Evolutionary conservation across 139 green algal genomes (phyloP).

Genomic region (Chlorella sp.): DNA sequence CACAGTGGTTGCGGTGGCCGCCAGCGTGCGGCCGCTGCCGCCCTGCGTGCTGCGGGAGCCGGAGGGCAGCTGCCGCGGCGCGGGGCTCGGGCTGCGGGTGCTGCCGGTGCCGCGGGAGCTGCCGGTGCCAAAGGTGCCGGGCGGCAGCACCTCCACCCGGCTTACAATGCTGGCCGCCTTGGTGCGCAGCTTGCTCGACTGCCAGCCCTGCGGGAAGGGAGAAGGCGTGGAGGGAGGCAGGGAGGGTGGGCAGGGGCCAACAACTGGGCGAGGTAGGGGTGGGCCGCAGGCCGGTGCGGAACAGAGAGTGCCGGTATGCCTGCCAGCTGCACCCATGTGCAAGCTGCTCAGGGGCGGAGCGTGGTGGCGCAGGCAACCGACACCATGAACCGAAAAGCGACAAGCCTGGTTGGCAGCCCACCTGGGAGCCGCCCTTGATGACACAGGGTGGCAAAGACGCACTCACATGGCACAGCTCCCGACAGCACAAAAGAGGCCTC

Average conservation of each 20-base stretch:
- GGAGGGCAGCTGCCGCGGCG: background rate
- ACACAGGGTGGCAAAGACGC: too few species aligned
- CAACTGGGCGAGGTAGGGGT: background rate
- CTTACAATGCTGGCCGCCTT: constrained; percentile 55
- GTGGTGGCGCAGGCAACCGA: too few species aligned
- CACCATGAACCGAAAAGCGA: too few species aligned
- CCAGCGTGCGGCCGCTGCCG: background rate
- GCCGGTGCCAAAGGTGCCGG: constrained; percentile 39
- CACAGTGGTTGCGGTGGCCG: background rate
- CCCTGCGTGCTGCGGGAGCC: background rate
- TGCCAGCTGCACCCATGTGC: too few species aligned
- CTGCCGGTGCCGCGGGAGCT: background rate
- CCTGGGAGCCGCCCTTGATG: constrained; percentile 70
- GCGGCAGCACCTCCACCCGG: constrained; percentile 55
- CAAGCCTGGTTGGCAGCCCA: background rate
- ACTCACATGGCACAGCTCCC: too few species aligned
- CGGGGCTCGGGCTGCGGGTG: background rate
- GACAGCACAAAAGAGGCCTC: too few species aligned
- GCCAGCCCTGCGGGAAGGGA: constrained; percentile 59
- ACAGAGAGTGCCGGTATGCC: too few species aligned
- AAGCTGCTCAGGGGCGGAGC: background rate
- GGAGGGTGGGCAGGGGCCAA: background rate
- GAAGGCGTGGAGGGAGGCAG: background rate
- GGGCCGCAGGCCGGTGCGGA: too few species aligned
- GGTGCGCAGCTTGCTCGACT: constrained; percentile 83